These are phyloP conservation scores for Russula olivacea DNA, from an alignment of 768 basidiomycete species.

Conservation along the genomic window DNA sequence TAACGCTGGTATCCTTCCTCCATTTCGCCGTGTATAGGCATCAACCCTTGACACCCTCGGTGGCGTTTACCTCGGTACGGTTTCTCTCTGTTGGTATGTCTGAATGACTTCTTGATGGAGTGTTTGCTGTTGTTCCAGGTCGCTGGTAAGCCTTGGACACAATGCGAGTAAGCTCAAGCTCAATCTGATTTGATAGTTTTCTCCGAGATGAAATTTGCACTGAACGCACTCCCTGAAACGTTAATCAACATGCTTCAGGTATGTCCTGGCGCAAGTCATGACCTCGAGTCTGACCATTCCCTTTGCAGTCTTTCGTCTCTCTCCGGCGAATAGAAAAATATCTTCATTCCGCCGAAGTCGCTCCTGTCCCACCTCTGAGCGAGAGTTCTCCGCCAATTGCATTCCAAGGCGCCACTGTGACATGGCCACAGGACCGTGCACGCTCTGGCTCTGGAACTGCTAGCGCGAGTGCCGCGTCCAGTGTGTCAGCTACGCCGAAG, in stretches of 20 bases:
- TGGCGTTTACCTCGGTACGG: constrained; percentile 62
- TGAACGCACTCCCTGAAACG: constrained; percentile 85
- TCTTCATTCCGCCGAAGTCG: constrained; percentile 67
- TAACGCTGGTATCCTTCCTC: constrained; percentile 48
- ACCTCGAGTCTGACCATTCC: constrained; percentile 3
- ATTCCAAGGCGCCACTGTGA: constrained; percentile 79
- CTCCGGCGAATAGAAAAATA: constrained; percentile 90
- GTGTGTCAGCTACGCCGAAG: constrained; percentile 63
- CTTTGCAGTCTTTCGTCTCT: constrained; percentile 64
- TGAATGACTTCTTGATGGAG: neutral
- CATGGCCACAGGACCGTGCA: constrained; percentile 80
- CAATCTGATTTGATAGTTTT: constrained; percentile 48
- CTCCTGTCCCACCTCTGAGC: constrained; percentile 50
- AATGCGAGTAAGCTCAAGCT: neutral
- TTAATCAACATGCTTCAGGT: constrained; percentile 87
- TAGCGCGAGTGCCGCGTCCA: constrained; percentile 43
- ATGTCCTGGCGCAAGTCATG: constrained; percentile 1
- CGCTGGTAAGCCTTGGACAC: constrained; percentile 33
- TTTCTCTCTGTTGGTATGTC: neutral
- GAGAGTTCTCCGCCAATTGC: constrained; percentile 57
- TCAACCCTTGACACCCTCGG: constrained; percentile 69
- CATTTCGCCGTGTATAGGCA: constrained; percentile 67
- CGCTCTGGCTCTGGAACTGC: constrained; percentile 23
- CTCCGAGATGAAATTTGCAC: constrained; percentile 79
- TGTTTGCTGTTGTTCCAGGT: constrained; percentile 31